Evolutionary conservation across 129 eudicot species (phyloP), one percentile per base, ranked within the genome.

Genomic region (Helichrysum umbraculigerum): DNA sequence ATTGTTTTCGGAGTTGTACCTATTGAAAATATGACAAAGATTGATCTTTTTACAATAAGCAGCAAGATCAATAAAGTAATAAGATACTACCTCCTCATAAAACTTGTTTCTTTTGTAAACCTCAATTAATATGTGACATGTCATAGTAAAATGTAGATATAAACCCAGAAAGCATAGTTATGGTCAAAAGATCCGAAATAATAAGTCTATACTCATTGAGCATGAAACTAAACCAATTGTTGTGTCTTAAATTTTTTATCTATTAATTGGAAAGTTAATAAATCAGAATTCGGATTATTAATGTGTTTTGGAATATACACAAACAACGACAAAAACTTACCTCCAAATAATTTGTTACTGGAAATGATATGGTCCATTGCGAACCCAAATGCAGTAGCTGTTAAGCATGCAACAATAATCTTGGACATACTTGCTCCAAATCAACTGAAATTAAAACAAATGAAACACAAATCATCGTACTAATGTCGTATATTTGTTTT

Each of bases 1-100:
- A 80, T 54, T 29, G 83, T 80, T 73, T 68, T 73, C 1, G 83
- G 83, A 54, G 83, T 80, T 19, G 74, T 80, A 73, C 83, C 83
- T 80, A 73, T 66, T 47, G 54, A 47, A 47, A 47, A 14, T 11
- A 47, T 14, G 54, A 14, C 54, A 47, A 47, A 12, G n/a, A 47
- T 14, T 47, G 1, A 47, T 47, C 54, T 25, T 25, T 25, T 25
- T 25, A 25, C 28, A 25, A 25, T 1, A 25, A 25, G 28, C 28
- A 25, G 28, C 28, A 25, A 25, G 28, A 25, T 25, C 28, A 25
- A 25, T 25, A 25, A 25, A 25, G 28, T 25, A 25, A 25, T 0
- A 25, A 25, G 28, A 25, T 25, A 25, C 28, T 25, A 25, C 28
- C 28, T 25, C 28, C 28, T 25, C 28, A 25, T 25, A 25, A 25